Conservation (phyloP, 345 rosid genomes). For the Citrus medica region DNA sequence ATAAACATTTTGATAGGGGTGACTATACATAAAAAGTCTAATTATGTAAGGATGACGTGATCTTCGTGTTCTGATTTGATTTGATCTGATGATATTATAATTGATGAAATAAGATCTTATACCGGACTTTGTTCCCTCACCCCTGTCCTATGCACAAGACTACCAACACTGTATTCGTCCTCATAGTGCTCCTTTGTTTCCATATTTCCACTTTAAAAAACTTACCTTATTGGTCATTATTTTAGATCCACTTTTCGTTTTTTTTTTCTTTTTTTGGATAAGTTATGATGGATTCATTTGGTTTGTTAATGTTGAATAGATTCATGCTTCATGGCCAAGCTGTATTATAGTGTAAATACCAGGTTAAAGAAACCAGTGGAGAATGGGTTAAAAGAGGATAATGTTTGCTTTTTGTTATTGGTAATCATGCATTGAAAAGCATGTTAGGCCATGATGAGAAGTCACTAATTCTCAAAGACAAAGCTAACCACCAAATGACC, state of each 20-base stretch:
- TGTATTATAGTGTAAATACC: neutral
- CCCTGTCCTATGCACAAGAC: neutral
- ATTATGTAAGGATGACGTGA: conserved; percentile 9
- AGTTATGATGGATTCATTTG: neutral
- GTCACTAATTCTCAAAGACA: neutral
- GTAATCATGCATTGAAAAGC: neutral
- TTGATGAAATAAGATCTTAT: neutral
- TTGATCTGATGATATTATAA: neutral
- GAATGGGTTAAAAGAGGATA: neutral
- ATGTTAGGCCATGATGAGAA: neutral
- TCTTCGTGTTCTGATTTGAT: neutral
- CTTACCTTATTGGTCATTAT: too few species aligned
- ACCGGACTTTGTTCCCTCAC: neutral
- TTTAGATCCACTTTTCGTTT: too few species aligned
- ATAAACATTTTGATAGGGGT: neutral
- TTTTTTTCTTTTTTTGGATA: too few species aligned
- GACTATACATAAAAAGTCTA: neutral
- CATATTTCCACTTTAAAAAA: neutral
- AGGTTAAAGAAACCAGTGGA: neutral
- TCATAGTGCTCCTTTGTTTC: neutral
- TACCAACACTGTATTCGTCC: neutral
- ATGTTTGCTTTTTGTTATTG: neutral
- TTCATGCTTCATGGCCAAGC: neutral
- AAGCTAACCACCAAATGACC: conserved; percentile 1
- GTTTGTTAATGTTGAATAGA: neutral